Evolutionary conservation across 331 rosid species (phyloP).

Genomic region (Saraca asoca): DNA sequence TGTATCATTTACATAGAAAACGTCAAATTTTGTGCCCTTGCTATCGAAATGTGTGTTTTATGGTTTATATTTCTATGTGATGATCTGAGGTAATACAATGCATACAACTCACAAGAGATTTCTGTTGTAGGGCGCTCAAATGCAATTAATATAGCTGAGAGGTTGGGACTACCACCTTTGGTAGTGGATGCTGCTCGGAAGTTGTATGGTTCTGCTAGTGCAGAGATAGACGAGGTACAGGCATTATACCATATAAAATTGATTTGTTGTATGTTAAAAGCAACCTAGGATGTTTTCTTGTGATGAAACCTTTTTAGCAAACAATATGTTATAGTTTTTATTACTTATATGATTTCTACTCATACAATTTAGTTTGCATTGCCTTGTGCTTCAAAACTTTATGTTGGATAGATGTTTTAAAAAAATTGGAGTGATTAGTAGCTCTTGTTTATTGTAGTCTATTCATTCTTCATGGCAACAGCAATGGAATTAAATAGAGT

Average conservation of each 20-base stretch:
- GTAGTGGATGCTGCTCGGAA: conserved; percentile 75
- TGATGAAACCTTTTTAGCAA: too few relatives aligned
- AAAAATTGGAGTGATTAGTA: not conserved
- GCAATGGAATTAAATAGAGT: not conserved
- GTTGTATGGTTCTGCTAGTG: conserved; percentile 85
- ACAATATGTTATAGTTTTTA: too few relatives aligned
- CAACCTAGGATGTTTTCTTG: not conserved
- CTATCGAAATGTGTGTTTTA: conserved; percentile 3
- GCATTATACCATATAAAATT: not conserved
- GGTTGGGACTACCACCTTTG: conserved; percentile 71
- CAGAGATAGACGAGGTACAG: conserved; percentile 92
- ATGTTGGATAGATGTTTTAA: conserved; percentile 12
- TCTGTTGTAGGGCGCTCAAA: conserved; percentile 79
- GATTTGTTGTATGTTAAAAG: conserved; percentile 13
- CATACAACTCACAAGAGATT: conserved; percentile 21
- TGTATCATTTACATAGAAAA: not conserved
- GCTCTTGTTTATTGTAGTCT: conserved; percentile 14
- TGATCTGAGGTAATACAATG: not conserved
- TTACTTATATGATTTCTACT: too few relatives aligned
- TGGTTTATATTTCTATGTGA: conserved; percentile 29
- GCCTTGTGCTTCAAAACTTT: conserved; percentile 16
- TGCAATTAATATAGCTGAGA: conserved; percentile 89
- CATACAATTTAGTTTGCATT: not conserved
- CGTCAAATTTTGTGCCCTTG: not conserved
- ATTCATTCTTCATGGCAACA: conserved; percentile 1